These are phyloP conservation scores for Clonostachys sp. DNA, from an alignment of 2,329 filamentous ascomycete genomes.

Conservation along the genomic window DNA sequence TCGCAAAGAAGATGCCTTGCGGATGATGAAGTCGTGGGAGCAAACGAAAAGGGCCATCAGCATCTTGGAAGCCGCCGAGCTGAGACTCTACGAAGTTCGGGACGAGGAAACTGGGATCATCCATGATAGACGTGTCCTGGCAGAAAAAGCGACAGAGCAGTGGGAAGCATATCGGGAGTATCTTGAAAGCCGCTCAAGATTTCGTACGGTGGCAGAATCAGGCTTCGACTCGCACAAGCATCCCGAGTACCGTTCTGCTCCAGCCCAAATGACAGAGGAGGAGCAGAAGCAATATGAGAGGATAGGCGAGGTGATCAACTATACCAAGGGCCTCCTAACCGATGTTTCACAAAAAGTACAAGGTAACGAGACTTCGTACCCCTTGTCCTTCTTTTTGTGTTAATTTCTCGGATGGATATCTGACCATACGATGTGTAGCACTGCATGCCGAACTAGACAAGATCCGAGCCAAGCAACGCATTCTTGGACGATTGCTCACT, in stretches of 20 bases:
- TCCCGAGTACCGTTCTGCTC: constrained; percentile 30
- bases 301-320: constrained; percentile 24
- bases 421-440: constrained; percentile 16
- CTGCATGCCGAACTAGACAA: constrained; percentile 20
- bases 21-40: constrained; percentile 32
- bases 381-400: too few relatives aligned
- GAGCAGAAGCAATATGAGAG: constrained; percentile 19
- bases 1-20: constrained; percentile 37
- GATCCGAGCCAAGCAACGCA: constrained; percentile 25
- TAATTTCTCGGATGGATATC: too few relatives aligned
- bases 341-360: constrained; percentile 21
- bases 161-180: constrained; percentile 26
- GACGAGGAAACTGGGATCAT: constrained; percentile 15
- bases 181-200: constrained; percentile 25
- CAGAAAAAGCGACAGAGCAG: constrained; percentile 19
- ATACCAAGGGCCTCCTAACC: constrained; percentile 23
- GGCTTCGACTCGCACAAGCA: constrained; percentile 29
- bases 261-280: constrained; percentile 25
- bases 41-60: constrained; percentile 18
- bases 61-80: constrained; percentile 14
- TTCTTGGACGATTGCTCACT: constrained; percentile 32
- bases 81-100: constrained; percentile 16
- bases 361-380: constrained; percentile 21
- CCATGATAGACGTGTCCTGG: constrained; percentile 19
- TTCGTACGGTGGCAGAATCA: constrained; percentile 27